These are phyloP conservation scores for Rhododendron henanense DNA, from an alignment of 148 eudicot genomes.

Conservation along the genomic window DNA sequence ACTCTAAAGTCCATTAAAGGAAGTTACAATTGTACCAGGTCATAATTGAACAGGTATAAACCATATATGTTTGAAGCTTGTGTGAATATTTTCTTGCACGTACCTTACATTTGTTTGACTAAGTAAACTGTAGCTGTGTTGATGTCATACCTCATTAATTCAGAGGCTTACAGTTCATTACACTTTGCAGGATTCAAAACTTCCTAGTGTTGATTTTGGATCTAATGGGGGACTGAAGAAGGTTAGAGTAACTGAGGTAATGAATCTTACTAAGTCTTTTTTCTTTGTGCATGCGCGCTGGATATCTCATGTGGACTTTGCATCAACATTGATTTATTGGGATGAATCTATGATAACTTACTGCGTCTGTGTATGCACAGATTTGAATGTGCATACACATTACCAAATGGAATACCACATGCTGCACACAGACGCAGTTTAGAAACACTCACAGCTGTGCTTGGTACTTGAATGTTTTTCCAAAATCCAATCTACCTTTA, in stretches of 20 bases:
- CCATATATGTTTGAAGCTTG: not conserved
- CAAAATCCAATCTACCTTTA: not conserved
- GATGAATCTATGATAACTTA: not conserved
- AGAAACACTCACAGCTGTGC: not conserved
- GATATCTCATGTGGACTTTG: conserved; percentile 4
- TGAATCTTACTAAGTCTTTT: conserved; percentile 21
- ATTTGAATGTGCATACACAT: not conserved
- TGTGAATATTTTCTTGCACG: not conserved
- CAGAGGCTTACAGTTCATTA: not conserved
- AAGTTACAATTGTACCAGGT: not conserved
- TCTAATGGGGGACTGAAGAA: conserved; percentile 49
- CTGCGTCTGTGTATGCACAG: not conserved
- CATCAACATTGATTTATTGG: not conserved
- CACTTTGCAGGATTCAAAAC: conserved; percentile 45
- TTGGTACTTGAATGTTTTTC: not conserved
- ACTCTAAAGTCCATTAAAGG: not conserved
- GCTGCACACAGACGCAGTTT: not conserved
- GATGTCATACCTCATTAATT: not conserved
- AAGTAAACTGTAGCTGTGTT: not conserved
- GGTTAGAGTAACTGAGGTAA: conserved; percentile 74
- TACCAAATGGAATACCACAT: not conserved
- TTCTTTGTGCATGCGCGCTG: not conserved
- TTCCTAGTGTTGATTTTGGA: conserved; percentile 69
- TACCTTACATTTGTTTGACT: not conserved
- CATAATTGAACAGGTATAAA: not conserved